Conservation (phyloP, 257 asterid genomes). For the Solanum verrucosum region DNA sequence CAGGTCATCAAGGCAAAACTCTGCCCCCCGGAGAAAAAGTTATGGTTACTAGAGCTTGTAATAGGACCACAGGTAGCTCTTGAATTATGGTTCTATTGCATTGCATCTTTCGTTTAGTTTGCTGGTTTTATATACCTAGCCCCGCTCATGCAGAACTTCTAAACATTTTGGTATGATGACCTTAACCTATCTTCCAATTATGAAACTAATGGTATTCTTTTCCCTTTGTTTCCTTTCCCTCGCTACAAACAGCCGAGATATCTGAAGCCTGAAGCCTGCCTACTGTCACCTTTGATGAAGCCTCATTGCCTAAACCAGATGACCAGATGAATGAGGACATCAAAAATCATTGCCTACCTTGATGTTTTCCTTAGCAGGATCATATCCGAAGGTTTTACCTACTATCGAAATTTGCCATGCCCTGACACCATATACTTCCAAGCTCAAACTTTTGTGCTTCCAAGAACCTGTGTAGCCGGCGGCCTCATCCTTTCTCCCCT, state of each 20-base stretch:
- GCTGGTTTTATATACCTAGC: background rate
- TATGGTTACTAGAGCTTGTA: conserved; percentile 72
- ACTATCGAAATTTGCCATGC: conserved; percentile 46
- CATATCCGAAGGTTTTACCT: conserved; percentile 70
- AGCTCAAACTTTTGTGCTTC: conserved; percentile 53
- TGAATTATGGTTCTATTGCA: conserved; percentile 11
- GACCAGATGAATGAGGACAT: conserved; percentile 78
- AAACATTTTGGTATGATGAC: conserved; percentile 10
- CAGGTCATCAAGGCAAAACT: conserved; percentile 89
- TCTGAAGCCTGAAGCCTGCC: conserved; percentile 79
- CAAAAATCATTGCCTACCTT: conserved; percentile 69
- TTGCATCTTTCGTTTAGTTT: conserved; percentile 1
- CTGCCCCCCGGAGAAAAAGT: conserved; percentile 81
- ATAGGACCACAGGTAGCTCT: conserved; percentile 62
- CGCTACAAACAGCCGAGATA: conserved; percentile 87
- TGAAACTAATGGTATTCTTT: conserved; percentile 67
- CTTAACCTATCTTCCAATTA: conserved; percentile 19
- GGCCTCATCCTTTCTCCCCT: conserved; percentile 42
- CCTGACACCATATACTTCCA: conserved; percentile 60
- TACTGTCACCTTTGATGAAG: conserved; percentile 58
- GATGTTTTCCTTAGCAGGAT: conserved; percentile 76
- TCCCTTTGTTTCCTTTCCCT: conserved; percentile 81
- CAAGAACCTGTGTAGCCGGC: conserved; percentile 62
- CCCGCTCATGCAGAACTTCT: background rate
- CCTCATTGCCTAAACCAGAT: conserved; percentile 94